A percentile compares a stretch with the other conserved stretches of the same genome.
These are phyloP conservation scores for Metschnikowia cerradonensis DNA, from an alignment of 805 yeast species.

Conservation along the genomic window DNA sequence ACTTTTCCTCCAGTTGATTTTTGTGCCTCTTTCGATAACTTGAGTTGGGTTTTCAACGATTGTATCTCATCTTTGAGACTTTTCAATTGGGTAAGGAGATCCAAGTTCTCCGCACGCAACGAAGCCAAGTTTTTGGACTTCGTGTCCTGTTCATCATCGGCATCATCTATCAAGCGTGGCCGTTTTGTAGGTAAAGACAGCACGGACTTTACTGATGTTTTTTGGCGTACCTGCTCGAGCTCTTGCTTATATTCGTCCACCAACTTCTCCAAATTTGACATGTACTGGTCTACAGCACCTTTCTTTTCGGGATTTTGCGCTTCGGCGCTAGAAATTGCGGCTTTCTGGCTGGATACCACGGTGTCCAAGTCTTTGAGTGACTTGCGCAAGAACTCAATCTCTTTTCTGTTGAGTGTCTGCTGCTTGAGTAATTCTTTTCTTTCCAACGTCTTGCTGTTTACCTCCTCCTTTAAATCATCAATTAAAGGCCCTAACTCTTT, in stretches of 20 bases:
- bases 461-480: slow-evolving; percentile 11
- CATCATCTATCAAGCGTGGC: slow-evolving; percentile 23
- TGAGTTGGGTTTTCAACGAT: slow-evolving; percentile 33
- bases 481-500: slow-evolving; percentile 15
- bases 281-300: slow-evolving; percentile 33
- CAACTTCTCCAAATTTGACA: slow-evolving; percentile 42
- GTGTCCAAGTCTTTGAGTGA: slow-evolving; percentile 51
- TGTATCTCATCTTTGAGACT: slow-evolving; percentile 33
- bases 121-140: slow-evolving; percentile 20
- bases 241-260: slow-evolving; percentile 55
- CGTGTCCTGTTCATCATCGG: slow-evolving; percentile 2
- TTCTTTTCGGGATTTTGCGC: slow-evolving; percentile 15
- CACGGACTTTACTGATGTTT: slow-evolving; percentile 18
- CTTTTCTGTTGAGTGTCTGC: slow-evolving; percentile 49
- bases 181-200: slow-evolving; percentile 23
- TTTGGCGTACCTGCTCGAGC: slow-evolving; percentile 38
- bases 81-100: slow-evolving; percentile 33
- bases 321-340: slow-evolving; percentile 11
- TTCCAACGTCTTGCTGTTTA: slow-evolving; percentile 1
- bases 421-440: slow-evolving; percentile 47
- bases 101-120: slow-evolving; percentile 40
- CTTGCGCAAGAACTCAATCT: slow-evolving; percentile 52
- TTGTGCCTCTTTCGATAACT: slow-evolving; percentile 18
- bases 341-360: slow-evolving; percentile 8
- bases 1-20: slow-evolving; percentile 36